Evolutionary conservation across 2,329 filamentous ascomycete genomes (phyloP), one percentile per base, ranked within the genome.

Genomic region (Pestalotiopsis sp.): DNA sequence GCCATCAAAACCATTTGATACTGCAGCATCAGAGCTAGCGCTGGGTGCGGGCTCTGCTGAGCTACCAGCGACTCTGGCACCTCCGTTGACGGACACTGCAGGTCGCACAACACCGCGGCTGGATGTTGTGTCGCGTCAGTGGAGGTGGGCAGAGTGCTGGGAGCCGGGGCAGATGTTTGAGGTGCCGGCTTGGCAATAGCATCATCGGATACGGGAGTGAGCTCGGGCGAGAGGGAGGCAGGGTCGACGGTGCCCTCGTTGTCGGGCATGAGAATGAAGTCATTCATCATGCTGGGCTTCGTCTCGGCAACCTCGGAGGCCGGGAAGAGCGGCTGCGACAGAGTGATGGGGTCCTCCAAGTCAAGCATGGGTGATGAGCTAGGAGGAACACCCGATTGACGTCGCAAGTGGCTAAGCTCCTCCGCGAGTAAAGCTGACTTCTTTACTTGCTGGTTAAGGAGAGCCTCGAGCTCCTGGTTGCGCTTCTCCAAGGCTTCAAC

Each of bases 91-190:
- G 90, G 96, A 98, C 96, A 99, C 96, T 92, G 96, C 96, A 97
- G 96, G 96, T 97, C 96, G 82, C 92, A 98, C 96, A 98, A 98
- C 95, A 98, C 92, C 95, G 89, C 96, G 88, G 96, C 96, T 98
- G 96, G 95, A 97, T 97, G 95, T 98, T 98, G 96, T 98, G 95
- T 96, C 96, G 90, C 85, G 88, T 97, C 93, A 90, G 93, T 88
- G 84, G 91, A 88, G 84, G 82, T 77, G 74, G 77, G 75, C 73
- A 72, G 75, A 69, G 74, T 58, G 63, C 75, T 64, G 71, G 78
- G 58, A 60, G 75, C 70, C 67, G 74, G 70, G 59, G 72, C 71
- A 63, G 72, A 64, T 14, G 72, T 64, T 63, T 72, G 71, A 41
- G 73, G 70, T 57, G 70, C 71, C 41, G 76, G 70, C 57, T 79